A percentile compares a stretch with the other conserved stretches of the same genome.
Conservation (phyloP, 78 protist genomes). For the Isochrysis galbana region DNA sequence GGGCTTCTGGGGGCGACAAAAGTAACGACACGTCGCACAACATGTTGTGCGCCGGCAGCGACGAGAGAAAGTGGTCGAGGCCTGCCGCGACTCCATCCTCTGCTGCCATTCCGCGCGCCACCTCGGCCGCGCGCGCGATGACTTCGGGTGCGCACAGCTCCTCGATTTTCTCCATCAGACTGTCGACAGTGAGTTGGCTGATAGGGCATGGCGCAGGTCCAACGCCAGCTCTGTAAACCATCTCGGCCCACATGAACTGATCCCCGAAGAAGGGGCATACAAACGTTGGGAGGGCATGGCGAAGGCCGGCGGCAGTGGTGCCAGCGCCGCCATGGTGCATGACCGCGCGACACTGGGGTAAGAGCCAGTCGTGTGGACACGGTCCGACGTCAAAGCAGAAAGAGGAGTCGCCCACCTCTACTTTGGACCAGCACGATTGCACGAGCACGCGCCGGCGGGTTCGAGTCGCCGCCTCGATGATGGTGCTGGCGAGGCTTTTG, state of each 20-base stretch:
- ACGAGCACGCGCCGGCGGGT: background rate
- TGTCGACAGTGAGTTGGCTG: too few relatives aligned
- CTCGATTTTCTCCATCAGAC: too few relatives aligned
- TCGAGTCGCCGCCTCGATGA: background rate
- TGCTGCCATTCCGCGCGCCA: background rate
- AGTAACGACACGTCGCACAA: background rate
- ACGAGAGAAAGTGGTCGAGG: background rate
- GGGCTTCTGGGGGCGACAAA: too few relatives aligned
- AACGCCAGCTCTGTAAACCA: background rate
- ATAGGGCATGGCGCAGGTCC: background rate
- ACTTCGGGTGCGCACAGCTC: too few relatives aligned
- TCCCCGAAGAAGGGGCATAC: conserved; percentile 68
- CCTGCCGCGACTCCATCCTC: background rate
- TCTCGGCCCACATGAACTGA: conserved; percentile 9
- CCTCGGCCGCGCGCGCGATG: background rate
- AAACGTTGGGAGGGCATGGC: conserved; percentile 60
- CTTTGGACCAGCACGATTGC: background rate
- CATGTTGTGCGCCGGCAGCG: background rate
- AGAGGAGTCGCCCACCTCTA: background rate
- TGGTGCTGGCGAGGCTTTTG: background rate
- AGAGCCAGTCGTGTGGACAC: conserved; percentile 66
- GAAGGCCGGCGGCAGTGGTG: conserved; percentile 73
- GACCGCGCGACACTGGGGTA: conserved; percentile 60
- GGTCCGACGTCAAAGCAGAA: background rate
- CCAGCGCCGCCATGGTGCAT: conserved; percentile 84